phyloP scores from a whole-genome alignment of 768 basidiomycete species.

The Agrocybe praecox region DNA sequence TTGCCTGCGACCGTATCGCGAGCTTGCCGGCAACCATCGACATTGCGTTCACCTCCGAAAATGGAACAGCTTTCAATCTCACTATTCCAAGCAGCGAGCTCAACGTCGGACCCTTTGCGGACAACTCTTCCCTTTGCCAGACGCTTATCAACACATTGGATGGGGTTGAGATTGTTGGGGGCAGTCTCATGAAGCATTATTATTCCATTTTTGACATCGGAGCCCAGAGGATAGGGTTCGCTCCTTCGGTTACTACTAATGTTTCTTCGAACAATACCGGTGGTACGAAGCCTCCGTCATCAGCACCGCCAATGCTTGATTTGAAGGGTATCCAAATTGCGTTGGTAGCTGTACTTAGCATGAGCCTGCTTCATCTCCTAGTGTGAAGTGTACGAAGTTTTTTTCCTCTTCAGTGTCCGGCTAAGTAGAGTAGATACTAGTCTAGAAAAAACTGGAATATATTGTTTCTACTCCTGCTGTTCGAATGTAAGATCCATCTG shows the following conservation, averaged over 20 bases:
- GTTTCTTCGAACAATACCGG: constrained; percentile 2
- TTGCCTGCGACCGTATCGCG: constrained; percentile 47
- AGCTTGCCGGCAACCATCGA: constrained; percentile 53
- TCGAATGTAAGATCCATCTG: too few species aligned
- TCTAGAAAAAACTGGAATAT: too few species aligned
- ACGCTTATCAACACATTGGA: constrained; percentile 62
- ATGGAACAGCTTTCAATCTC: constrained; percentile 51
- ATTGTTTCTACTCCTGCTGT: too few species aligned
- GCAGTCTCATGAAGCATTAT: constrained; percentile 60
- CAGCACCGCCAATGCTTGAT: too few species aligned
- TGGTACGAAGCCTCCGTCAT: too few species aligned
- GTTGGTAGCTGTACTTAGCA: too few species aligned
- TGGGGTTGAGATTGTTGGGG: constrained; percentile 42
- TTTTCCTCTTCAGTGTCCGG: too few species aligned
- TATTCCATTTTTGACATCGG: constrained; percentile 62
- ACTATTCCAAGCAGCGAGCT: constrained; percentile 61
- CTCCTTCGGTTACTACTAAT: constrained; percentile 38
- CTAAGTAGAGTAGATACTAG: too few species aligned
- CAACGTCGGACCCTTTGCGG: constrained; percentile 58
- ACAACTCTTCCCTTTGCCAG: constrained; percentile 50
- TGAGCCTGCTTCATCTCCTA: too few species aligned
- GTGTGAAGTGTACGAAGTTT: too few species aligned
- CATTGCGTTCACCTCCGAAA: constrained; percentile 53
- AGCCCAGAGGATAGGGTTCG: constrained; percentile 51
- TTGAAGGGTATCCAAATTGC: too few species aligned